Evolutionary conservation across 176 grass and related monocot genomes (phyloP), one percentile per base, ranked within the genome.

Genomic region (Aegilops tauschii): DNA sequence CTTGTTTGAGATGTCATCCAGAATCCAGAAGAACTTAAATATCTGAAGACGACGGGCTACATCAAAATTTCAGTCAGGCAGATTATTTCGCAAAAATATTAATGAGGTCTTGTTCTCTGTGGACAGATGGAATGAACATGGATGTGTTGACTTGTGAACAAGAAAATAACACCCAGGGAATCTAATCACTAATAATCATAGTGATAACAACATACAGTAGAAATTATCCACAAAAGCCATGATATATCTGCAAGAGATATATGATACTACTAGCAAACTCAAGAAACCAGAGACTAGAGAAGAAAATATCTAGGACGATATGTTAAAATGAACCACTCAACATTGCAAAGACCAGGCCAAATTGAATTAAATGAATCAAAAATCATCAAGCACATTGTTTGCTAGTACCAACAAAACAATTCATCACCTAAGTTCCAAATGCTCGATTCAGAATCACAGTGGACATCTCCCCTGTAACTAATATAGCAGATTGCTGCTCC

Each of bases 341-440:
- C 5, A 54, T 23, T 72, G 73, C 31, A 52, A 31, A 12, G 37
- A 71, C 31, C 39, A 50, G 45, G 37, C 2, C 61, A 65, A 52
- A 88, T 44, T 68, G 89, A 81, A 88, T 54, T 5, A 17, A 77
- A 91, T 81, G 37, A 87, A 88, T 42, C 65, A 69, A 54, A 21
- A 6, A 69, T 58, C 18, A 54, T 62, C 65, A 59, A 65, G 28
- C 66, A 63, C 58, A 18, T 34, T 36, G 49, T 80, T 80, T 79
- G 85, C 81, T 69, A 54, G 50, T 18, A 84, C 21, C 18, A 87
- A 37, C 81, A 80, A 84, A 87, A 21, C 77, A 72, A 34, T 77
- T 40, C 10, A 69, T 25, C 49, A 16, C n/a, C 80, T 67, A 69
- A 25, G 36, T 7, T 52, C 20, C 79, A 65, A 66, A 75, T 75